Percentiles rank a stretch among this genome's conserved stretches.
These are phyloP conservation scores for Polychytrium aggregatum DNA, from an alignment of 192 early-diverging fungal genomes.

Conservation along the genomic window DNA sequence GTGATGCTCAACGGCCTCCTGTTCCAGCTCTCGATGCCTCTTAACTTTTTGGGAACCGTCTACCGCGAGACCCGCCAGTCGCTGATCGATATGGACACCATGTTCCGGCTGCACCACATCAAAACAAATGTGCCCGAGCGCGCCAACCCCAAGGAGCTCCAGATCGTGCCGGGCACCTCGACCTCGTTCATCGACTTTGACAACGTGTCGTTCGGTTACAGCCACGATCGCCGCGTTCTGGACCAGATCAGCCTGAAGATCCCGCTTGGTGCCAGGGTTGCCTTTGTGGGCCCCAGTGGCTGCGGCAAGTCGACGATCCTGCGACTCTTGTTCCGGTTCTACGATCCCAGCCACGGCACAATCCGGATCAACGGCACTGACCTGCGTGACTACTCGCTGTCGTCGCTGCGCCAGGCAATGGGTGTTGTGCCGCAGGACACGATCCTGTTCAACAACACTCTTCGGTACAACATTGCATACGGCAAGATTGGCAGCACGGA, in stretches of 20 bases:
- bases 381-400: constrained; percentile 63
- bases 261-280: constrained; percentile 72
- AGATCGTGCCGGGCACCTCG: constrained; percentile 5
- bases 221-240: constrained; percentile 44
- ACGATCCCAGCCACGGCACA: constrained; percentile 68
- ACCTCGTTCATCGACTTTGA: constrained; percentile 73
- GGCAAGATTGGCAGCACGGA: constrained; percentile 45
- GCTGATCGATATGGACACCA: constrained; percentile 92
- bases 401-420: constrained; percentile 64
- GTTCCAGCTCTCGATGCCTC: constrained; percentile 92
- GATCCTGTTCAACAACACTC: constrained; percentile 84
- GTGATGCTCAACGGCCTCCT: constrained; percentile 98
- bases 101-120: constrained; percentile 75
- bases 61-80: constrained; percentile 94
- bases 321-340: constrained; percentile 87
- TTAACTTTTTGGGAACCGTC: constrained; percentile 96
- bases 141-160: constrained; percentile 19
- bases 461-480: constrained; percentile 89
- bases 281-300: constrained; percentile 89
- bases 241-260: constrained; percentile 67
- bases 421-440: constrained; percentile 92
- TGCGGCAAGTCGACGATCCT: constrained; percentile 67
- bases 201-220: constrained; percentile 85
- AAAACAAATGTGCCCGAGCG: constrained; percentile 26
- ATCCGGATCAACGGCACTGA: constrained; percentile 82